Conservation (phyloP, 2,329 filamentous ascomycete genomes). For the Penicillium sp. region DNA sequence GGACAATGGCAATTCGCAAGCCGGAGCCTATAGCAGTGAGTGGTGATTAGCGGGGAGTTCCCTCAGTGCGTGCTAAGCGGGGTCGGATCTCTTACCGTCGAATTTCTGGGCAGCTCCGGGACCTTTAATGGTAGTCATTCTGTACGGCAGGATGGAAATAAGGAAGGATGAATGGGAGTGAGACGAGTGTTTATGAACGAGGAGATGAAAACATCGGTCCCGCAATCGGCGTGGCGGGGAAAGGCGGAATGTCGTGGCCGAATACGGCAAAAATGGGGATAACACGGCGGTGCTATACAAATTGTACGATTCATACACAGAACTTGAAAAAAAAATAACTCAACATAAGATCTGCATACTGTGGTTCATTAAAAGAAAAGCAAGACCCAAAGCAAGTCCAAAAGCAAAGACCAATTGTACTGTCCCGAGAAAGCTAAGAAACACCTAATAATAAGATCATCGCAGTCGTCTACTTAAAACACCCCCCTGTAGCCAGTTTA, state of each 20-base stretch:
- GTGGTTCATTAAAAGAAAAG: background rate
- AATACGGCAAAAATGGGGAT: constrained; percentile 12
- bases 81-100: constrained; percentile 48
- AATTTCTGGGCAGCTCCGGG: constrained; percentile 55
- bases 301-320: background rate
- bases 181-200: background rate
- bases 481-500: background rate
- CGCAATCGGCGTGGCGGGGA: constrained; percentile 15
- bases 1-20: constrained; percentile 88
- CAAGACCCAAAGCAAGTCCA: background rate
- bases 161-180: background rate
- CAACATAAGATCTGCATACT: background rate
- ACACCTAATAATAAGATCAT: constrained; percentile 26
- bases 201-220: constrained; percentile 15
- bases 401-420: constrained; percentile 11
- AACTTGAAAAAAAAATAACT: too few relatives aligned
- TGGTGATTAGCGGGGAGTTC: background rate
- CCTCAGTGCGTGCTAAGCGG: background rate
- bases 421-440: constrained; percentile 18
- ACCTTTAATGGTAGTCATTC: constrained; percentile 57
- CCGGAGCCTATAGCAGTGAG: constrained; percentile 50
- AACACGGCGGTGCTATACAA: background rate
- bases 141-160: constrained; percentile 1
- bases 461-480: constrained; percentile 21
- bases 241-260: constrained; percentile 14